Evolutionary conservation across 805 yeast species (phyloP), one percentile per base, ranked within the genome.

Genomic region (Ogataea methylovora): DNA sequence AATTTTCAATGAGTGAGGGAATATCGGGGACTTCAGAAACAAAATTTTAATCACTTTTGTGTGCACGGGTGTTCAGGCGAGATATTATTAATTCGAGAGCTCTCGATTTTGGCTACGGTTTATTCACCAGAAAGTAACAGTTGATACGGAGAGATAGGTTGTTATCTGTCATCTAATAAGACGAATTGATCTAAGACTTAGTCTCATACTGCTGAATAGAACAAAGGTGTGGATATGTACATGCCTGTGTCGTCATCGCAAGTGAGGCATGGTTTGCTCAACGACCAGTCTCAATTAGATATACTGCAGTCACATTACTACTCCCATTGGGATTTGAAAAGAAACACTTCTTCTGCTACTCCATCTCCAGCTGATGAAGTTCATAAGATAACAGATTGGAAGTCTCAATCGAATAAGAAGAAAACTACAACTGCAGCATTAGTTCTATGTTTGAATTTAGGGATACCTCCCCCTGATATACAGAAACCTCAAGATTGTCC

Each of bases 381-480:
- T 43, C 84, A 81, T 52, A 81, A 85, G 4, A 79, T 84, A 3
- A 59, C 76, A 2, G 97, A 90, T 52, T 92, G 98, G 98, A 83
- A 94, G 44, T 72, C 79, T 21, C 83, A 86, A 70, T 77, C 81
- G 40, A 95, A 87, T 45, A 73, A 96, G 29, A 95, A 84, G 51
- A 84, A 88, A 52, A 92, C 98, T 1, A 86, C 88, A 10, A 79
- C 84, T 35, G 98, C 97, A 0, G 97, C 95, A 12, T 64, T 92
- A 8, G 87, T 92, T 32, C 63, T 92, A 32, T 92, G 98, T 56
- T 64, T 92, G 25, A 92, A 92, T 52, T 59, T 90, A 18, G 97
- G 97, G 8, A 96, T 92, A 2, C 97, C 90, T 46, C 98, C 98
- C 3, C 98, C 98, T 1, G 98, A 92, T 58, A 77, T 88, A 19